These are phyloP conservation scores for Nemania sp. DNA, from an alignment of 2,329 filamentous ascomycete species.

Conservation along the genomic window DNA sequence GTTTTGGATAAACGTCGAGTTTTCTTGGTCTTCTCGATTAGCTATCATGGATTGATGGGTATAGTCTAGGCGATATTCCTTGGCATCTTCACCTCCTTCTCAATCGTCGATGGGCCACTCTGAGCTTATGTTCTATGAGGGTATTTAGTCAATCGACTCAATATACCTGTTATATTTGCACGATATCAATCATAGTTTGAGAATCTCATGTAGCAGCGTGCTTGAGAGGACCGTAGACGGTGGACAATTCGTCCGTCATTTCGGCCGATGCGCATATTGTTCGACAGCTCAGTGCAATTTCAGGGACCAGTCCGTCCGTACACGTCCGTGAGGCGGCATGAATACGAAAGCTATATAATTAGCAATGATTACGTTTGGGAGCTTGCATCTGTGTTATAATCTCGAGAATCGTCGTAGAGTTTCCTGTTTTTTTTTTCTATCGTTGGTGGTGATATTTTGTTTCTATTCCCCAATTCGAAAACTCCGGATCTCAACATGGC, in stretches of 20 bases:
- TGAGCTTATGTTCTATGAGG: not conserved
- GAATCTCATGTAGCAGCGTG: not conserved
- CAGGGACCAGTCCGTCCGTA: conserved; percentile 24
- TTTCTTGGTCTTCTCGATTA: too few relatives aligned
- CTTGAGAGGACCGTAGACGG: not conserved
- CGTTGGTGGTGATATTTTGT: not conserved
- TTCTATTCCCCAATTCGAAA: not conserved
- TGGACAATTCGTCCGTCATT: conserved; percentile 19
- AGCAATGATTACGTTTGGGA: not conserved
- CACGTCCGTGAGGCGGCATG: conserved; percentile 7
- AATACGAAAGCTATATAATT: conserved; percentile 17
- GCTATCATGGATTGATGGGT: too few relatives aligned
- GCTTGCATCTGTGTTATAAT: not conserved
- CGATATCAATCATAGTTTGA: conserved; percentile 10
- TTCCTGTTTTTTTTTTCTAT: not conserved
- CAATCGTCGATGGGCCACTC: conserved; percentile 4
- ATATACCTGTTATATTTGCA: not conserved
- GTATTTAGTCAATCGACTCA: not conserved
- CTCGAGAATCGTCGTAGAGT: not conserved
- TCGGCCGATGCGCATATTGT: conserved; percentile 27
- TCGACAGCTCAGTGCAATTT: not conserved
- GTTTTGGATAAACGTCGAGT: not conserved
- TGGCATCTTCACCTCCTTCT: conserved; percentile 13
- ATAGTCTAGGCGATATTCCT: conserved; percentile 5
- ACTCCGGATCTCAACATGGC: conserved; percentile 14